A percentile compares a stretch with the other conserved stretches of the same genome.
These are phyloP conservation scores for Apophysomyces trapeziformis DNA, from an alignment of 371 early-diverging fungal genomes.

Conservation along the genomic window DNA sequence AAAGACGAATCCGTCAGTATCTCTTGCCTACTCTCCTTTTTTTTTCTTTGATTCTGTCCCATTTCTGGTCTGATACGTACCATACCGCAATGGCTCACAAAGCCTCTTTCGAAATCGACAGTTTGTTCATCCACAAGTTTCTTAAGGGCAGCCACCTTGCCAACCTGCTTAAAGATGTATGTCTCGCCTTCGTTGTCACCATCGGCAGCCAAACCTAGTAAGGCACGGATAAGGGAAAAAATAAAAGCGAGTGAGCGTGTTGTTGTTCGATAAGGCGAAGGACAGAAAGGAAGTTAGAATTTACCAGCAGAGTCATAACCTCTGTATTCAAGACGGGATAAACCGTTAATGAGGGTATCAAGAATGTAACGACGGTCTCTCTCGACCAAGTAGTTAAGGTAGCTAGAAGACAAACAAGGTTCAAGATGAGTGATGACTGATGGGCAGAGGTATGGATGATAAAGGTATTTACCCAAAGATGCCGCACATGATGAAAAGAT, in stretches of 20 bases:
- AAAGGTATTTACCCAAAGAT: constrained; percentile 78
- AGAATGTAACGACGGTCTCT: constrained; percentile 83
- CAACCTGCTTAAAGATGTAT: constrained; percentile 88
- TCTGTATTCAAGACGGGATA: constrained; percentile 97
- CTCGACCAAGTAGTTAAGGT: constrained; percentile 86
- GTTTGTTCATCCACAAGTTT: constrained; percentile 72
- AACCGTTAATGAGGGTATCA: constrained; percentile 88
- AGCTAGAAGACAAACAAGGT: constrained; percentile 27
- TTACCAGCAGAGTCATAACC: constrained; percentile 97
- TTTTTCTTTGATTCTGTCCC: background rate
- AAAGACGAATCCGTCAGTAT: background rate
- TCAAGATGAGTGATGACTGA: background rate
- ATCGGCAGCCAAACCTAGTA: constrained; percentile 83
- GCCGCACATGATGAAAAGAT: constrained; percentile 84
- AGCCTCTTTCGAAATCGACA: constrained; percentile 72
- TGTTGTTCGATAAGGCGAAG: constrained; percentile 13
- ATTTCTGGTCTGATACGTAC: constrained; percentile 8
- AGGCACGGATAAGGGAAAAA: background rate
- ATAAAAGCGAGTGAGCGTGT: background rate
- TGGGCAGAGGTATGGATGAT: background rate
- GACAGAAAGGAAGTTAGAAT: no score
- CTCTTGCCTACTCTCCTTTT: background rate
- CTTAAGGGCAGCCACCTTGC: constrained; percentile 91
- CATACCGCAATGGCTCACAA: constrained; percentile 87
- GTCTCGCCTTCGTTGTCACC: constrained; percentile 77